Percentiles rank a stretch among this genome's conserved stretches.
These are phyloP conservation scores for Boletus coccyginus DNA, from an alignment of 768 basidiomycete species.

Conservation along the genomic window DNA sequence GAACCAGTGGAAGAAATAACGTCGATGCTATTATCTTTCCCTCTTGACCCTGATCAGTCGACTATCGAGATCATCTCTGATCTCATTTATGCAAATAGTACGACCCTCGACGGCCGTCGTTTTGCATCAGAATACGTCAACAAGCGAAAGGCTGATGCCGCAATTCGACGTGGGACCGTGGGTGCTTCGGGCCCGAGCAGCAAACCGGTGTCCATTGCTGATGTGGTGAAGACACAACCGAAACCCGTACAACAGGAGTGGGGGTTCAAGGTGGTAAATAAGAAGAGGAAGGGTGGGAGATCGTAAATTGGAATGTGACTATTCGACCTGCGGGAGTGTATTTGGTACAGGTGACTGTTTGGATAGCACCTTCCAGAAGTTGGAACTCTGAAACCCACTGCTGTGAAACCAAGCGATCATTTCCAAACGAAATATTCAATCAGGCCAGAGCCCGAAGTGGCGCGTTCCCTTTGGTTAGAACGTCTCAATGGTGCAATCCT, in stretches of 20 bases:
- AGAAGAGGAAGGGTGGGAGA: conserved; percentile 85
- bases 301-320: conserved; percentile 33
- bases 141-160: conserved; percentile 82
- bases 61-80: conserved; percentile 93
- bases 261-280: conserved; percentile 92
- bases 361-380: conserved; percentile 18
- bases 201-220: conserved; percentile 74
- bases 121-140: conserved; percentile 91
- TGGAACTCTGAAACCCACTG: neutral
- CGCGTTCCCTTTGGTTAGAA: too few species aligned
- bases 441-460: too few species aligned
- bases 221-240: conserved; percentile 87
- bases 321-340: conserved; percentile 3
- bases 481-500: too few species aligned
- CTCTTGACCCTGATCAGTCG: conserved; percentile 79
- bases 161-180: conserved; percentile 46
- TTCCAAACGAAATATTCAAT: neutral
- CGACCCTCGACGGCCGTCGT: conserved; percentile 90
- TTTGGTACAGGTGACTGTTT: conserved; percentile 19
- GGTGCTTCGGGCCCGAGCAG: conserved; percentile 32
- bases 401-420: neutral
- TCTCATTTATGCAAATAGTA: conserved; percentile 90
- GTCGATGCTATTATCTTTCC: conserved; percentile 92
- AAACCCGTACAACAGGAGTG: conserved; percentile 76
- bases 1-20: conserved; percentile 89